Evolutionary conservation across 139 green algal species (phyloP).

Genomic region (Chlorella sp.): DNA sequence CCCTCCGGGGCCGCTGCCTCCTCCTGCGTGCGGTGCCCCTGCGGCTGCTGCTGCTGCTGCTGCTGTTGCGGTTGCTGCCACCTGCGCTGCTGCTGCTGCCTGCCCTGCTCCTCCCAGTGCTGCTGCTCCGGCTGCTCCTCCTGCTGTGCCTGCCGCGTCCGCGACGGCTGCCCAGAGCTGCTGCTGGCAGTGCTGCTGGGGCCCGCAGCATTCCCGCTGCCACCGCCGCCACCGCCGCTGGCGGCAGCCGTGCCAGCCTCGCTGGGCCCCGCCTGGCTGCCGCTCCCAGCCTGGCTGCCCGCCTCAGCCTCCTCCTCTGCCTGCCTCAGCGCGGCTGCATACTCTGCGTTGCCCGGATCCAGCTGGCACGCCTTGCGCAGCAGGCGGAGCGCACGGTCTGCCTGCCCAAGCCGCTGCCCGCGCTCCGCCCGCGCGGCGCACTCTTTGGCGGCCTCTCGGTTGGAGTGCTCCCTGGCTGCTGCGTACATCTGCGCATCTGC

Average conservation of each 20-base stretch:
- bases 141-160: not conserved
- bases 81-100: not conserved
- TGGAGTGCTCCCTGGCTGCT: not conserved
- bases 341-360: not conserved
- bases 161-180: not conserved
- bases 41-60: not conserved
- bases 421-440: not conserved
- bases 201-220: not conserved
- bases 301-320: not conserved
- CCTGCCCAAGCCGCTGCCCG: not conserved
- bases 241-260: not conserved
- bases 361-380: slow-evolving; percentile 30
- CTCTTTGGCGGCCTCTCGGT: slow-evolving; percentile 12
- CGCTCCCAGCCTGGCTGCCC: not conserved
- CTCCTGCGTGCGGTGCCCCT: not conserved
- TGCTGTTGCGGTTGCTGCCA: not conserved
- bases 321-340: slow-evolving; percentile 1
- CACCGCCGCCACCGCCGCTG: not conserved
- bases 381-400: not conserved
- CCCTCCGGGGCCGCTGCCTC: not conserved
- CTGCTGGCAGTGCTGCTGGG: not conserved
- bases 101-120: not conserved
- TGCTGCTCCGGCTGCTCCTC: slow-evolving; percentile 8
- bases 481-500: slow-evolving; percentile 11
- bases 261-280: not conserved